Percentiles rank a stretch among this genome's conserved stretches.
Evolutionary conservation across 164 flowering plant species (phyloP).

Genomic region (Akebia trifoliata): DNA sequence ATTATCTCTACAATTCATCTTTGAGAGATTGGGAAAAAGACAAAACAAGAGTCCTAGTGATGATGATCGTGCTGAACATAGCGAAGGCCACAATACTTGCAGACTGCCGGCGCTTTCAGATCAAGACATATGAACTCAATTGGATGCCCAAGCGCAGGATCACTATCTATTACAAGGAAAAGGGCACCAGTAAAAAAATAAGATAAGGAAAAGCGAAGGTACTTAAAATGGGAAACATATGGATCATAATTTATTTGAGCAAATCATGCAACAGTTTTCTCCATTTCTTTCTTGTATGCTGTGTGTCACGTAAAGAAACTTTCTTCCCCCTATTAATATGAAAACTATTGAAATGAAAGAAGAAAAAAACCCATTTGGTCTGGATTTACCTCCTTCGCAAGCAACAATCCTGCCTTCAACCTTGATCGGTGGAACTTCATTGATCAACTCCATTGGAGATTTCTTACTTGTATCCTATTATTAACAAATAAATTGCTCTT

Average conservation of each 20-base stretch:
- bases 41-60: slow-evolving; percentile 24
- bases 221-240: neutral
- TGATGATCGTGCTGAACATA: slow-evolving; percentile 71
- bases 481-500: slow-evolving; percentile 3
- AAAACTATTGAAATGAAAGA: neutral
- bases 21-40: too few species aligned
- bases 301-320: too few species aligned
- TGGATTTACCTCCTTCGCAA: slow-evolving; percentile 86
- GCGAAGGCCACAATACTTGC: slow-evolving; percentile 98
- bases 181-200: neutral
- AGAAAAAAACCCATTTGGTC: neutral
- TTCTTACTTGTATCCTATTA: slow-evolving; percentile 80
- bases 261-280: neutral
- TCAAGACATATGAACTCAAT: slow-evolving; percentile 96
- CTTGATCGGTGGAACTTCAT: slow-evolving; percentile 94
- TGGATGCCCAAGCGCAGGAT: slow-evolving; percentile 96
- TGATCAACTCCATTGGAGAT: slow-evolving; percentile 99
- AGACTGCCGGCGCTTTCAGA: slow-evolving; percentile 67
- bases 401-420: slow-evolving; percentile 89
- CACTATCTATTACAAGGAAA: slow-evolving; percentile 41
- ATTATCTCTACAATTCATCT: too few species aligned
- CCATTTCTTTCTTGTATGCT: neutral
- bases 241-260: neutral
- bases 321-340: too few species aligned
- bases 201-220: neutral